Evolutionary conservation across 176 grass and related monocot genomes (phyloP), one percentile per base, ranked within the genome.

Genomic region (Rhipidocladum racemiflorum): DNA sequence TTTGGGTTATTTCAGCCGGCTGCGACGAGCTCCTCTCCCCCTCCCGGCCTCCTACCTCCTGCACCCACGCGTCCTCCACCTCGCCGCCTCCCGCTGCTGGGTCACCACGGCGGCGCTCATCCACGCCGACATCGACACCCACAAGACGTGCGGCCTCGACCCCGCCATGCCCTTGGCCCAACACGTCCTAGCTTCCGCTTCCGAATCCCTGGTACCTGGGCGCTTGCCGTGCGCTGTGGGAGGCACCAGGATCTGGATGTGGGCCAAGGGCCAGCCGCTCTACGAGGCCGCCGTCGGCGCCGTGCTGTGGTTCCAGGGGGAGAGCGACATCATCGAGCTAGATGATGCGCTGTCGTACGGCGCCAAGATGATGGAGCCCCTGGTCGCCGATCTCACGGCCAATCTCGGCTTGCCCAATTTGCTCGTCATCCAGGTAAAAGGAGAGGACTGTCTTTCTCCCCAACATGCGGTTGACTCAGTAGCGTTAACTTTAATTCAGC

Each of bases 271-370:
- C 15, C 70, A 81, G 70, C 65, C 40, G 24, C 87, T 95, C 46
- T 98, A 98, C 78, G 81, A 88, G 74, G 68, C 68, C 32, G 79
- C 86, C 83, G 84, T 98, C 82, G 76, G 61, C 61, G 95, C 90
- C 46, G 82, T 98, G 64, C 65, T 98, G 12, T 98, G 95, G 95
- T 95, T 89, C 86, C 95, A 93, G 85, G 92, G 95, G 71, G 92
- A 98, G 90, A 93, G 90, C 46, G 92, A 98, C 62, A 98, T 92
- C 56, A 65, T 95, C 63, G 56, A 70, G 50, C 63, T 64, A 2
- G 87, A 84, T 50, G 92, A 98, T 61, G 92, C 95, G 5, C 86
- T 46, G 3, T 72, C 88, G 5, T 95, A 98, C 66, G 75, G 74
- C 13, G 79, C 20, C 43, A 91, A 86, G 60, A 92, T 98, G 92